Conservation (phyloP, 768 basidiomycete genomes). For the Mycena pura region DNA sequence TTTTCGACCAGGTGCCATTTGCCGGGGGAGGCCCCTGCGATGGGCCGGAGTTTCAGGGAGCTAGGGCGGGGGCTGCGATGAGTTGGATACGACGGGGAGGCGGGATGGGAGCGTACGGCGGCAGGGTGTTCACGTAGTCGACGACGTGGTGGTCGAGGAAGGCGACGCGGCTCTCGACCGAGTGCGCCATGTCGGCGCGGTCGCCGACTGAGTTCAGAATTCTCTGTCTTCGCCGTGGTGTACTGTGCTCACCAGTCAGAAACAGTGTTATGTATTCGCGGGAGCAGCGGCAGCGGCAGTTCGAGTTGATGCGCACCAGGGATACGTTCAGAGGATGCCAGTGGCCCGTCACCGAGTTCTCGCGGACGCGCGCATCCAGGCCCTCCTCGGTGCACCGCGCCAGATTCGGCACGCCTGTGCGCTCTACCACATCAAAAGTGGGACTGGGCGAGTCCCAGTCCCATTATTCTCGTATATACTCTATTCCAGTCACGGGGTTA, state of each 20-base stretch:
- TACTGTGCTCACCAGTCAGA: not conserved
- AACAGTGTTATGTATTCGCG: not conserved
- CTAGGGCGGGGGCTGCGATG: not conserved
- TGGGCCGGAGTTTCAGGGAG: not conserved
- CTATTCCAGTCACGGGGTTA: no score
- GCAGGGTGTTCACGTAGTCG: conserved; percentile 6
- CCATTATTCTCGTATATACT: no score
- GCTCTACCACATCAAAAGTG: no score
- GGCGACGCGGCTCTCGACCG: not conserved
- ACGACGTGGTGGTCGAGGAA: conserved; percentile 10
- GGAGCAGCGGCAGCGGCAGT: no score
- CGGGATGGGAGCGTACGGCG: not conserved
- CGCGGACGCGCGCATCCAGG: not conserved
- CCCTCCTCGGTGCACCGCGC: conserved; percentile 9
- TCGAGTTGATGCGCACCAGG: not conserved
- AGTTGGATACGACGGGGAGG: not conserved
- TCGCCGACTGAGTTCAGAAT: conserved; percentile 9
- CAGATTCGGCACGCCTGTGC: no score
- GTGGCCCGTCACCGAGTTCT: not conserved
- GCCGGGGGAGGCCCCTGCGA: not conserved
- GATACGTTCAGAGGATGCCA: conserved; percentile 7
- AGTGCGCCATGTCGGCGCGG: conserved; percentile 5
- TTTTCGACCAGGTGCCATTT: conserved; percentile 4
- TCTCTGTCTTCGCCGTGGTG: not conserved
- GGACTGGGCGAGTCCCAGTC: no score